Conservation (phyloP, 371 early-diverging fungal genomes). For the Haplosporangium sp. region DNA sequence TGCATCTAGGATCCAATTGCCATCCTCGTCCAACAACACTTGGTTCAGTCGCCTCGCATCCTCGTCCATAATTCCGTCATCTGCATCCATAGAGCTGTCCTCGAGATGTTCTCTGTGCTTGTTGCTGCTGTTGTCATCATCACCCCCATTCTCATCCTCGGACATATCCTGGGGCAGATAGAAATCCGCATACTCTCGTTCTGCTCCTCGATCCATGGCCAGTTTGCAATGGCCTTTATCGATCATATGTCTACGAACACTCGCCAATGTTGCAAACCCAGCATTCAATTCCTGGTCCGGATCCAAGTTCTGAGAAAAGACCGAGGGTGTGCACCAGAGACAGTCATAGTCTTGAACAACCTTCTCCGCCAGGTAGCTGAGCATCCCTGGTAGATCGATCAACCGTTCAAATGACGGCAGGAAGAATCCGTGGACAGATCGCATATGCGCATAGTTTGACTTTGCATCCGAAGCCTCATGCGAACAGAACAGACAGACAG, state of each 20-base stretch:
- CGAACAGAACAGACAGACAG: conserved; percentile 60
- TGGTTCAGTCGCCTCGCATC: conserved; percentile 30
- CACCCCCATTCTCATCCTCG: conserved; percentile 18
- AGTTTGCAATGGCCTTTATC: conserved; percentile 79
- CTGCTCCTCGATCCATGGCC: conserved; percentile 67
- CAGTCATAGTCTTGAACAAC: conserved; percentile 67
- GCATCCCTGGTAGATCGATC: conserved; percentile 66
- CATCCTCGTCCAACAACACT: conserved; percentile 45
- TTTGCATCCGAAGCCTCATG: conserved; percentile 27
- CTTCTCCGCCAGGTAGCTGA: conserved; percentile 71
- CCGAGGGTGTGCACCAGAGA: conserved; percentile 65
- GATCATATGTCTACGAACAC: conserved; percentile 74
- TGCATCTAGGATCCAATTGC: conserved; percentile 51
- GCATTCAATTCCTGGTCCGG: conserved; percentile 49
- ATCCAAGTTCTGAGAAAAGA: conserved; percentile 32
- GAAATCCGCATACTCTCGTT: conserved; percentile 68
- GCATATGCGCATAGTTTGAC: conserved; percentile 71
- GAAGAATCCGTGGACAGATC: conserved; percentile 70
- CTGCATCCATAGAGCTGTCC: conserved; percentile 29
- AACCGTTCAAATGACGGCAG: conserved; percentile 72
- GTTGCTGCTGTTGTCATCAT: not conserved
- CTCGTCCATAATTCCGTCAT: conserved; percentile 19
- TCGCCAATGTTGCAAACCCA: conserved; percentile 60
- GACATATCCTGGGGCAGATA: conserved; percentile 61
- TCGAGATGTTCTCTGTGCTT: conserved; percentile 20